Evolutionary conservation across 2,329 filamentous ascomycete genomes (phyloP).

Genomic region (Aspergillus neoniger): DNA sequence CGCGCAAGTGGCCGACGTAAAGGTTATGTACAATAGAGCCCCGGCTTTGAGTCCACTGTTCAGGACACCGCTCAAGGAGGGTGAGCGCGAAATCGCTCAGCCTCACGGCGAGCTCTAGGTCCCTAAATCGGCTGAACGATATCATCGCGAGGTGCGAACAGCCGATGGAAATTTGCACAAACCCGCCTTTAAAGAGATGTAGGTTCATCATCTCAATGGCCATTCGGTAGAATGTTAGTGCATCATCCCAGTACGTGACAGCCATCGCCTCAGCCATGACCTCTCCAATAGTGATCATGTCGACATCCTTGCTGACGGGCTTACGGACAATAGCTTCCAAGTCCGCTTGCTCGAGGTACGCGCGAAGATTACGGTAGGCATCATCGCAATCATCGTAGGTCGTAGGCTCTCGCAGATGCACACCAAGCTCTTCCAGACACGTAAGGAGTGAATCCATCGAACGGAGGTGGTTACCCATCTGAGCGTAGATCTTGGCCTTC

Average conservation of each 20-base stretch:
- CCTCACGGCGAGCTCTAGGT: slow-evolving; percentile 56
- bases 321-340: slow-evolving; percentile 41
- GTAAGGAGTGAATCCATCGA: slow-evolving; percentile 71
- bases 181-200: slow-evolving; percentile 57
- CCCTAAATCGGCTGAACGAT: slow-evolving; percentile 58
- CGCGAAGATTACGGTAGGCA: slow-evolving; percentile 67
- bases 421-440: slow-evolving; percentile 69
- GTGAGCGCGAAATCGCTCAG: slow-evolving; percentile 56
- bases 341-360: slow-evolving; percentile 62
- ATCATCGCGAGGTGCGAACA: slow-evolving; percentile 62
- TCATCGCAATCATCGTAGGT: slow-evolving; percentile 76
- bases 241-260: slow-evolving; percentile 62
- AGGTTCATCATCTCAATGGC: slow-evolving; percentile 60
- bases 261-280: slow-evolving; percentile 61
- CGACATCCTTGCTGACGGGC: slow-evolving; percentile 46
- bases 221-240: slow-evolving; percentile 60
- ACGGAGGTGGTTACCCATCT: slow-evolving; percentile 68
- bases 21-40: slow-evolving; percentile 60
- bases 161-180: slow-evolving; percentile 60
- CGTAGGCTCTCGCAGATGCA: slow-evolving; percentile 65
- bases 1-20: slow-evolving; percentile 63
- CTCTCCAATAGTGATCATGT: slow-evolving; percentile 51
- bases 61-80: slow-evolving; percentile 55
- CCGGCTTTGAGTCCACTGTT: slow-evolving; percentile 57
- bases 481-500: slow-evolving; percentile 74